Percentiles rank a stretch among this genome's conserved stretches.
Conservation (phyloP, 176 grass and related monocot genomes). For the Sorghum bicolor region Sorghum_bicolor_NCBIv3 NC_012870.2:531001-531500, state of each 20-base stretch:
- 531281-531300: slow-evolving; percentile 23
- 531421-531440: neutral
- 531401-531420: neutral
- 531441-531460: neutral
- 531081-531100: slow-evolving; percentile 54
- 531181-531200: slow-evolving; percentile 80
- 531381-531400: neutral
- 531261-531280: slow-evolving; percentile 91
- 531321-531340: neutral
- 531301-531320: neutral
- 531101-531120: slow-evolving; percentile 85
- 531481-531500: neutral
- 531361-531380: neutral
- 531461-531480: neutral
- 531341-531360: neutral
- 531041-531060: neutral
- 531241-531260: slow-evolving; percentile 92
- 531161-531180: slow-evolving; percentile 53
- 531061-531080: slow-evolving; percentile 27
- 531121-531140: slow-evolving; percentile 42
- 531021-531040: neutral
- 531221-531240: slow-evolving; percentile 79
- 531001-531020: neutral
- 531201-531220: slow-evolving; percentile 56
- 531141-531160: slow-evolving; percentile 50